Evolutionary conservation across 2,329 filamentous ascomycete genomes (phyloP).

Genomic region (Myrmaecium sp.): DNA sequence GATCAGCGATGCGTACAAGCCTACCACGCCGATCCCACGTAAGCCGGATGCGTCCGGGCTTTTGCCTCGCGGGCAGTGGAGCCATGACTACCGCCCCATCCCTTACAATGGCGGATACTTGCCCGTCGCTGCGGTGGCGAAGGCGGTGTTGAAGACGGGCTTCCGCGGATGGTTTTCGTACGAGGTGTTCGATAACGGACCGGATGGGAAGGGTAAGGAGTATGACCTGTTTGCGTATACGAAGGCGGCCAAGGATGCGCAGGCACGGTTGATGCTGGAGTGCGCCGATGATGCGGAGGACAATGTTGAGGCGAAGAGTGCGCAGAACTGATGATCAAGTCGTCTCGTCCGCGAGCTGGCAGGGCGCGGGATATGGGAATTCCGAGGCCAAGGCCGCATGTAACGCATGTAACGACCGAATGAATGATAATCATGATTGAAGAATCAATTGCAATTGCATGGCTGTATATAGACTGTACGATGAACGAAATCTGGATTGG

Average conservation of each 20-base stretch:
- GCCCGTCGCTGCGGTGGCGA: conserved; percentile 46
- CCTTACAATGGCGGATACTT: conserved; percentile 57
- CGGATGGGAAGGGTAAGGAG: conserved; percentile 34
- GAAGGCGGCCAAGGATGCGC: conserved; percentile 32
- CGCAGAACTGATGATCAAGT: not conserved
- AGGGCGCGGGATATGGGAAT: not conserved
- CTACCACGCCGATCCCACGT: conserved; percentile 36
- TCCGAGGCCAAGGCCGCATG: not conserved
- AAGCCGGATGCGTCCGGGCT: conserved; percentile 34
- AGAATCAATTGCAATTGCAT: not conserved
- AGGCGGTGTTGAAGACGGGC: conserved; percentile 49
- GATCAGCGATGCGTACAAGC: conserved; percentile 57
- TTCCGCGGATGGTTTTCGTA: conserved; percentile 51
- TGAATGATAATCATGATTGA: conserved; percentile 1
- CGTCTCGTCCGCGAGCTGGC: not conserved
- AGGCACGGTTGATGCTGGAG: conserved; percentile 21
- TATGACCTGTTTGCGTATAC: conserved; percentile 35
- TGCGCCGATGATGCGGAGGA: conserved; percentile 6
- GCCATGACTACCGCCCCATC: conserved; percentile 50
- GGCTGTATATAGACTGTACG: too few species aligned
- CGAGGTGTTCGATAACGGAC: conserved; percentile 50
- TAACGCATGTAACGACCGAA: conserved; percentile 1
- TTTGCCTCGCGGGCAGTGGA: conserved; percentile 50
- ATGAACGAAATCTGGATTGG: too few species aligned
- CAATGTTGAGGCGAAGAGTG: not conserved